These are phyloP conservation scores for Asparagopsis taxiformis DNA, from an alignment of 31 red algal genomes.

Conservation along the genomic window DNA sequence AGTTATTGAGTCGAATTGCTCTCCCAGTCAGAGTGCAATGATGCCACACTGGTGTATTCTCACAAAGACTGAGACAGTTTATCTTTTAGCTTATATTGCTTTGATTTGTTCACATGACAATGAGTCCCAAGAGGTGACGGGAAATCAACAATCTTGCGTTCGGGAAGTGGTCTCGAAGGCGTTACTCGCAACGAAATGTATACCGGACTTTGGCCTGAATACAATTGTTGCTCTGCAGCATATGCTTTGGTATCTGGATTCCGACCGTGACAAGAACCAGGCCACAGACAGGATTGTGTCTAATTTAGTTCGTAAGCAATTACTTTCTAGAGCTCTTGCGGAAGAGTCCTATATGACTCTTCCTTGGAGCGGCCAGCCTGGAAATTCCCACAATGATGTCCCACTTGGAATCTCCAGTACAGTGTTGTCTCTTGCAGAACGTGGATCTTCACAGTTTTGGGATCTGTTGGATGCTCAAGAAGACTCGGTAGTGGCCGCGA, in stretches of 20 bases:
- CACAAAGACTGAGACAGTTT: neutral
- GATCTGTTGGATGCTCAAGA: neutral
- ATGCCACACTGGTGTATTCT: neutral
- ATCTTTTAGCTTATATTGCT: no score
- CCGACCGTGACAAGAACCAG: neutral
- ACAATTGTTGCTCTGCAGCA: constrained; percentile 7
- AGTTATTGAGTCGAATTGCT: neutral
- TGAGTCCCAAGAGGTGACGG: no score
- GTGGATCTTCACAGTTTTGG: neutral
- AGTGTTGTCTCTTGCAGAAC: neutral
- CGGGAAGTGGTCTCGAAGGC: no score
- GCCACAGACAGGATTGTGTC: neutral
- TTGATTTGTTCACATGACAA: no score
- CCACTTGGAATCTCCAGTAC: neutral
- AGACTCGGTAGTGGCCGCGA: neutral
- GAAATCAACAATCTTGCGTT: no score
- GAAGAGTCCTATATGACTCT: neutral
- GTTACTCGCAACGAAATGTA: neutral
- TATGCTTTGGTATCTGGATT: constrained; percentile 3
- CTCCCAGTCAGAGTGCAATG: neutral
- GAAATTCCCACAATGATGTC: neutral
- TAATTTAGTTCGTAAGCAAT: neutral
- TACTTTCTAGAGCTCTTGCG: neutral
- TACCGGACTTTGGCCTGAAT: neutral
- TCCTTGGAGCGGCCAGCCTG: neutral